Base-by-base conservation (phyloP, 2,329 filamentous ascomycete genomes). In the Fusarium tupiense region DNA sequence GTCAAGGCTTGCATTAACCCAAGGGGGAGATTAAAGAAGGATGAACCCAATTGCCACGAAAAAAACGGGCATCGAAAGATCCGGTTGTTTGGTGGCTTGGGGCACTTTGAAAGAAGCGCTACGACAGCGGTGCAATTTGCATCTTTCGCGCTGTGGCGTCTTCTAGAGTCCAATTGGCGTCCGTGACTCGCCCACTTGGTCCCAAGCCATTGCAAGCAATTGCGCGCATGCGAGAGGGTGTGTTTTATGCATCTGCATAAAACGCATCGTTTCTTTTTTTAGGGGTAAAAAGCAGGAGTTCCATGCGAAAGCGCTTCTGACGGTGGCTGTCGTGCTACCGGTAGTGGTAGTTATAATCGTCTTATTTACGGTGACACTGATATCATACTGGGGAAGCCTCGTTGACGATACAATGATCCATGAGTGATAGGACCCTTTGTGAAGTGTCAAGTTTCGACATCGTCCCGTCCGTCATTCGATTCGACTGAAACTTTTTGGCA, bases 11-110 rank as follows among this genome's bases (percentile, higher is more conserved):
- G 16, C 46, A 68, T 67, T 53, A 56, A 58, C 17, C 40, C 47
- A 73, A 62, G 71, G 71, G 71, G 72, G 67, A 66, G 58, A 74
- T 74, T 72, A 72, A 47, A 38, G 47, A 60, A 62, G 72, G 62
- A 54, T 35, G 24, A 74, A 74, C 63, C 31, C 60, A 69, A 46
- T 47, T 35, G 71, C 72, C 72, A 74, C 72, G 24, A 53, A 71
- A 70, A 69, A 59, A 69, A 74, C 59, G 67, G 71, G 60, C 52
- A 52, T 57, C 46, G 29, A 74, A 60, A 47, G 46, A 61, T 31
- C 52, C 52, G 52, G 24, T n/a, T 37, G 50, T 40, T 33, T 49
- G 26, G 59, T 68, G 59, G 43, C 47, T 69, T 64, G 14, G 49
- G 20, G 24, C 10, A 38, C 19, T 43, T 38, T 60, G 41, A 59